A percentile compares a stretch with the other conserved stretches of the same genome.
Evolutionary conservation across 2,329 filamentous ascomycete genomes (phyloP).

Genomic region (Daldinia sp.): DNA sequence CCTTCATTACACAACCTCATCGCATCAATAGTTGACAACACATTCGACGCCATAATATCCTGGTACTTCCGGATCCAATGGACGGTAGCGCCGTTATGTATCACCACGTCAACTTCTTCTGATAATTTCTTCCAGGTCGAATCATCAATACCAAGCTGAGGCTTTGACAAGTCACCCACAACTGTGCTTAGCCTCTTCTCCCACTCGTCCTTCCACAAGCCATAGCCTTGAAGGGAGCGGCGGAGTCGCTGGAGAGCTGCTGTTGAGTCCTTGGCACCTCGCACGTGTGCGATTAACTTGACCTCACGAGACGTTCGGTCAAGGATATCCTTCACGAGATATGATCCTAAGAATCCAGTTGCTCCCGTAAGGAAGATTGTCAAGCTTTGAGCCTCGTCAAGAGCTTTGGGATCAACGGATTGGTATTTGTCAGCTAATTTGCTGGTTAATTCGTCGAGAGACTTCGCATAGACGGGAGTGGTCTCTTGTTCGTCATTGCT

Average conservation of each 20-base stretch:
- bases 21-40: slow-evolving; percentile 81
- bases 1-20: slow-evolving; percentile 81
- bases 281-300: slow-evolving; percentile 80
- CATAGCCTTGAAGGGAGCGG: slow-evolving; percentile 78
- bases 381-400: slow-evolving; percentile 42
- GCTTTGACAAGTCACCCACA: slow-evolving; percentile 78
- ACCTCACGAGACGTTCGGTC: slow-evolving; percentile 66
- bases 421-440: slow-evolving; percentile 56
- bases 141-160: slow-evolving; percentile 77
- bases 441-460: slow-evolving; percentile 60
- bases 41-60: slow-evolving; percentile 78
- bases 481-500: slow-evolving; percentile 50
- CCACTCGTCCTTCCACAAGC: slow-evolving; percentile 82
- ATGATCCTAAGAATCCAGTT: slow-evolving; percentile 89
- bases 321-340: slow-evolving; percentile 81
- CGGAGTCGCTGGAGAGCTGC: slow-evolving; percentile 74
- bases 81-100: slow-evolving; percentile 85
- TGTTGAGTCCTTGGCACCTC: slow-evolving; percentile 70
- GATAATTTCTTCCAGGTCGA: slow-evolving; percentile 73
- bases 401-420: slow-evolving; percentile 44
- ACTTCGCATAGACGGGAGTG: slow-evolving; percentile 63
- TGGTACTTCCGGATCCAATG: slow-evolving; percentile 87
- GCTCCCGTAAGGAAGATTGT: slow-evolving; percentile 88
- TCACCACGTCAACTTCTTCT: slow-evolving; percentile 75
- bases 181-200: slow-evolving; percentile 72